These are phyloP conservation scores for Astrocystis sublimbata DNA, from an alignment of 495 filamentous ascomycete genomes.

Conservation along the genomic window DNA sequence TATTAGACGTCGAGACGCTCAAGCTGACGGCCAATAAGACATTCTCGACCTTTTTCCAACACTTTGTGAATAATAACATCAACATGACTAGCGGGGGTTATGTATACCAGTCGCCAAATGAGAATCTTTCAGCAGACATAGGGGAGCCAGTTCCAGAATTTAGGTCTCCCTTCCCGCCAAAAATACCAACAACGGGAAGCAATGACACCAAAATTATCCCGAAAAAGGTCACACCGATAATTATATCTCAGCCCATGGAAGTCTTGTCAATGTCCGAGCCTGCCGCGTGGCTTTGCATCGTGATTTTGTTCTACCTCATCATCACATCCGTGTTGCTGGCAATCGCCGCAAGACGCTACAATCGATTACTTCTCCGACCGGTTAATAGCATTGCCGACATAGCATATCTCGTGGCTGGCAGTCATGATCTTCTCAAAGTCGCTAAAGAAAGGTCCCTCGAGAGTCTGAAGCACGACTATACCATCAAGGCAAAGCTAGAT, in stretches of 20 bases:
- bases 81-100: conserved; percentile 29
- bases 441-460: conserved; percentile 13
- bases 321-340: conserved; percentile 29
- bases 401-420: conserved; percentile 24
- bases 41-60: conserved; percentile 42
- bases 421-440: conserved; percentile 18
- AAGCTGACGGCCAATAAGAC: conserved; percentile 28
- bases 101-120: conserved; percentile 36
- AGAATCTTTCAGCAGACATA: conserved; percentile 26
- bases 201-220: conserved; percentile 12
- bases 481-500: conserved; percentile 11
- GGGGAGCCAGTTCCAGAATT: no score
- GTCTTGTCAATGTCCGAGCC: conserved; percentile 34
- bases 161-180: neutral
- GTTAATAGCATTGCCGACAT: conserved; percentile 27
- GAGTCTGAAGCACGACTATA: conserved; percentile 5
- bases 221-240: conserved; percentile 16
- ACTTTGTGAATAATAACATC: conserved; percentile 36
- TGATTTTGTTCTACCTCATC: conserved; percentile 38
- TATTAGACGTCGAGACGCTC: conserved; percentile 30
- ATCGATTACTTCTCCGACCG: conserved; percentile 14
- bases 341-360: conserved; percentile 12
- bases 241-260: conserved; percentile 29
- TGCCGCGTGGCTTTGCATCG: conserved; percentile 40
- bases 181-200: neutral